phyloP scores from a whole-genome alignment of 345 rosid genomes.

The Mangifera indica region DNA sequence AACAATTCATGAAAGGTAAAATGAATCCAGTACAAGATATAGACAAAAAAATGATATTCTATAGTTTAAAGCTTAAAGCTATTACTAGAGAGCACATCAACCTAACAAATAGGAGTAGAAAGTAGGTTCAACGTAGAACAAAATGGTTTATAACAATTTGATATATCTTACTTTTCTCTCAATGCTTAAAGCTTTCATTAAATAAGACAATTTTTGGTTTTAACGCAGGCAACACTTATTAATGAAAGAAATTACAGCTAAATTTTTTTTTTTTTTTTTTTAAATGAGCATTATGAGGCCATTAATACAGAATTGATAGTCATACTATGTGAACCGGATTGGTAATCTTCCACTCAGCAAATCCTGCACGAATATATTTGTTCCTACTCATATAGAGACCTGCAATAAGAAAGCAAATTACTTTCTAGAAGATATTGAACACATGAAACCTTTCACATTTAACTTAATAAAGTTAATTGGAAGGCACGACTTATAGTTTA shows the following conservation, averaged over 20 bases:
- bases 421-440: conserved; percentile 3
- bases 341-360: conserved; percentile 80
- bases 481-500: background rate
- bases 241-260: no score
- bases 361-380: conserved; percentile 84
- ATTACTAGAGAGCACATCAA: background rate
- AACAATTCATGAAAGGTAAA: background rate
- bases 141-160: conserved; percentile 35
- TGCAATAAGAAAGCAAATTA: conserved; percentile 29
- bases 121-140: background rate
- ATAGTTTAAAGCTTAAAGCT: background rate
- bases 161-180: no score
- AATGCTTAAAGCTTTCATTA: no score
- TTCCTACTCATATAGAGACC: conserved; percentile 96
- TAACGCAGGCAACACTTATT: no score
- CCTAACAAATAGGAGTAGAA: background rate
- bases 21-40: background rate
- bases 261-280: no score
- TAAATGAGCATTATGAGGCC: no score
- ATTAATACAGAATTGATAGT: no score
- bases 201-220: no score
- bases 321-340: no score
- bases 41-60: background rate
- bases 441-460: background rate
- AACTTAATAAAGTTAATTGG: background rate